Conservation (phyloP, 2,329 filamentous ascomycete genomes). For the Trichoderma semiorbis region DNA sequence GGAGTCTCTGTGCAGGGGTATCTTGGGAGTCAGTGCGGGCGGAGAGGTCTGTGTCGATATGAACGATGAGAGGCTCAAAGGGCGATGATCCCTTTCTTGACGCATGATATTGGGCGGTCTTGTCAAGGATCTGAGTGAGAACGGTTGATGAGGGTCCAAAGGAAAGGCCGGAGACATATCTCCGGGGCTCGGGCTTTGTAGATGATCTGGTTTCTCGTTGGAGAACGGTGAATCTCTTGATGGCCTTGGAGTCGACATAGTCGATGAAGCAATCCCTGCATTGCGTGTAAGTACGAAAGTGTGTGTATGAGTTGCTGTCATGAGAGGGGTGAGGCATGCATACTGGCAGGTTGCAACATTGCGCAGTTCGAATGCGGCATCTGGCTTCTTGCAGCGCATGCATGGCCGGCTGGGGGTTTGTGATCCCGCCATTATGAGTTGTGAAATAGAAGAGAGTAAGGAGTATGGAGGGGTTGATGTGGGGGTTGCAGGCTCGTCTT, state of each 20-base stretch:
- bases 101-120: slow-evolving; percentile 63
- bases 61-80: slow-evolving; percentile 64
- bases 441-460: background rate
- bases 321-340: slow-evolving; percentile 4
- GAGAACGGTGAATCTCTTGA: slow-evolving; percentile 63
- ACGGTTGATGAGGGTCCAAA: slow-evolving; percentile 77
- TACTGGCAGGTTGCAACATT: slow-evolving; percentile 34
- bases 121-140: slow-evolving; percentile 71
- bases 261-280: slow-evolving; percentile 65
- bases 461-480: background rate
- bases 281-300: background rate
- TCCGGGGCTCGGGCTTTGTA: slow-evolving; percentile 33
- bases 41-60: slow-evolving; percentile 46
- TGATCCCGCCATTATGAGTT: slow-evolving; percentile 13
- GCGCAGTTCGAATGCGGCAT: slow-evolving; percentile 31
- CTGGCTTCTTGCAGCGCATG: slow-evolving; percentile 32
- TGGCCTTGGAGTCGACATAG: slow-evolving; percentile 74
- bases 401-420: slow-evolving; percentile 22
- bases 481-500: background rate
- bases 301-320: background rate
- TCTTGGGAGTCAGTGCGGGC: slow-evolving; percentile 19
- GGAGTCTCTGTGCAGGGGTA: slow-evolving; percentile 4
- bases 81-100: slow-evolving; percentile 60
- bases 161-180: slow-evolving; percentile 74
- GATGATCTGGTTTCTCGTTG: slow-evolving; percentile 42